These are phyloP conservation scores for Heterobasidion parviporum DNA, from an alignment of 1,284 basidiomycete genomes.

Conservation along the genomic window DNA sequence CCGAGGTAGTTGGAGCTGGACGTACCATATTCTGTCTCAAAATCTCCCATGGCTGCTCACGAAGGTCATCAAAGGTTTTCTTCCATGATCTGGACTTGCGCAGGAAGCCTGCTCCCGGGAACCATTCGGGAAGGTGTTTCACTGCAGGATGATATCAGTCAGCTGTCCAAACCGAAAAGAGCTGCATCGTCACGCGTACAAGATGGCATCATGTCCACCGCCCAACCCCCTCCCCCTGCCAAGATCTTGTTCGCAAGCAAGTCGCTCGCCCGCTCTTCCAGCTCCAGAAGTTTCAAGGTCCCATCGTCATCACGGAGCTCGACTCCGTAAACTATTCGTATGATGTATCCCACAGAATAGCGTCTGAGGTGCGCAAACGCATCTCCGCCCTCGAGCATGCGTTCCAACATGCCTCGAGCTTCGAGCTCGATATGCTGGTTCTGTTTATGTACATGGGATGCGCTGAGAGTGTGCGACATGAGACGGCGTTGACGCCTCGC, in stretches of 20 bases:
- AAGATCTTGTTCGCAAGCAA: slow-evolving; percentile 1
- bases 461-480: not conserved
- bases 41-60: slow-evolving; percentile 2
- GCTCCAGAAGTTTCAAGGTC: not conserved
- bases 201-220: slow-evolving; percentile 6
- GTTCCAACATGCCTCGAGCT: not conserved
- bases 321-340: not conserved
- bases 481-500: not conserved
- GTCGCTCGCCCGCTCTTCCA: not conserved
- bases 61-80: slow-evolving; percentile 6
- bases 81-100: slow-evolving; percentile 30
- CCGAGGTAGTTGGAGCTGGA: not conserved
- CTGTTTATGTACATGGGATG: not conserved
- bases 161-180: not conserved
- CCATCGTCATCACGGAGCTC: not conserved
- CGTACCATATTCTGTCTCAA: not conserved
- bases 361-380: not conserved
- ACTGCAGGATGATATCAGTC: slow-evolving; percentile 10
- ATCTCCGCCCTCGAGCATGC: not conserved
- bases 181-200: not conserved
- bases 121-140: slow-evolving; percentile 30
- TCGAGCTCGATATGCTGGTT: not conserved
- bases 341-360: not conserved
- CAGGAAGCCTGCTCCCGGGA: slow-evolving; percentile 34
- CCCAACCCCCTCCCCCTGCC: slow-evolving; percentile 3